Percentiles rank a stretch among this genome's conserved stretches.
These are phyloP conservation scores for Diplodia seriata DNA, from an alignment of 2,329 filamentous ascomycete genomes.

Conservation along the genomic window DNA sequence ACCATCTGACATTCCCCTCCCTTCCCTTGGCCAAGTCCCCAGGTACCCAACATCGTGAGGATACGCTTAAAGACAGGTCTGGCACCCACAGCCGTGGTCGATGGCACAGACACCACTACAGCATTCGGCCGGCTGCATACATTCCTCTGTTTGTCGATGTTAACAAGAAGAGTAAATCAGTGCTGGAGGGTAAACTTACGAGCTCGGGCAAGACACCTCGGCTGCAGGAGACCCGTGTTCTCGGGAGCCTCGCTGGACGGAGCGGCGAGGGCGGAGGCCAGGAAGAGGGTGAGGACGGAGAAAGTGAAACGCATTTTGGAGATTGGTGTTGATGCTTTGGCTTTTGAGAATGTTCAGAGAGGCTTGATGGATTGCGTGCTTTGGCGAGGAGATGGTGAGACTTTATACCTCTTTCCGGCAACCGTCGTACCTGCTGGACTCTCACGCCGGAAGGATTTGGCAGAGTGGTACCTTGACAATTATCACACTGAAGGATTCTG, in stretches of 20 bases:
- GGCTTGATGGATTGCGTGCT: no score
- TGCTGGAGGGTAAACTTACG: background rate
- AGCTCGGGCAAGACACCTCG: background rate
- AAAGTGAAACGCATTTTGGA: conserved; percentile 1
- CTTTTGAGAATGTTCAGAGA: background rate
- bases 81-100: background rate
- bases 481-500: no score
- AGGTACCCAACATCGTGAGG: no score
- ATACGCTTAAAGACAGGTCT: background rate
- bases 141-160: background rate
- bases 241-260: background rate
- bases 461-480: no score
- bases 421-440: no score
- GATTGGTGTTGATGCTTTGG: background rate
- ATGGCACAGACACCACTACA: background rate
- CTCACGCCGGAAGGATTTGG: no score
- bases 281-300: conserved; percentile 2
- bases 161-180: background rate
- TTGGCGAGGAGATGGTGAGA: no score
- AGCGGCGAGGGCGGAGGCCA: conserved; percentile 1
- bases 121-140: background rate
- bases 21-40: no score
- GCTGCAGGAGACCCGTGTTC: background rate
- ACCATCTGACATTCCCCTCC: no score
- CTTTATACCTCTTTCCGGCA: no score